A percentile compares a stretch with the other conserved stretches of the same genome.
Conservation (phyloP, 2,329 filamentous ascomycete genomes). For the Periglandula ipomoeae region DNA sequence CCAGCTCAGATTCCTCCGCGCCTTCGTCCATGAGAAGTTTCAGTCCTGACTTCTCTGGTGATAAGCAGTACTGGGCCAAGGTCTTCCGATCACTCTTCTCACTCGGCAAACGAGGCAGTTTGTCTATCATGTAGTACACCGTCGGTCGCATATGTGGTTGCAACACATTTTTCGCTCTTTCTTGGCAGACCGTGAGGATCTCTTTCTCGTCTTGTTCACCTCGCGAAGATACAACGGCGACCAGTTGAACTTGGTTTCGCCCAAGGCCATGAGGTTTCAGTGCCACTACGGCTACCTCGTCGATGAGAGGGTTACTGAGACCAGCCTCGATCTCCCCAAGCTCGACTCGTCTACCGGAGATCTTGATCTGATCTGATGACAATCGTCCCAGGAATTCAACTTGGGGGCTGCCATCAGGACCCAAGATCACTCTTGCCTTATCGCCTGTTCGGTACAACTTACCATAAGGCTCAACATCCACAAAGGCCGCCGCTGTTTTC, state of each 20-base stretch:
- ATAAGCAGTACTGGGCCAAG: not conserved
- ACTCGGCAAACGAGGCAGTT: slow-evolving; percentile 48
- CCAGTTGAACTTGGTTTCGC: not conserved
- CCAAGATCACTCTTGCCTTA: slow-evolving; percentile 35
- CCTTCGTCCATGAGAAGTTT: not conserved
- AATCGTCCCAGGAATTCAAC: slow-evolving; percentile 51
- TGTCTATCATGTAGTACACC: slow-evolving; percentile 38
- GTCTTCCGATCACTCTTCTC: slow-evolving; percentile 51
- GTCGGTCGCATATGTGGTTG: slow-evolving; percentile 53
- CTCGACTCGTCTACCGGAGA: slow-evolving; percentile 66
- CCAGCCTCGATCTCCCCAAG: slow-evolving; percentile 54
- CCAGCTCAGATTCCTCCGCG: not conserved
- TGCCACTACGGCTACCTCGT: not conserved
- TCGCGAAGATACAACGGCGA: not conserved
- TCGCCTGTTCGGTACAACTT: slow-evolving; percentile 61
- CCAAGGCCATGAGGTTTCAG: not conserved
- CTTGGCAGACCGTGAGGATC: not conserved
- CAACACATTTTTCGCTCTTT: slow-evolving; percentile 27
- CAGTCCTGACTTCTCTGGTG: not conserved
- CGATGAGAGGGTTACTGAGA: slow-evolving; percentile 16
- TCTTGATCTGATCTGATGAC: slow-evolving; percentile 62
- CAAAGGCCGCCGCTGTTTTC: slow-evolving; percentile 52
- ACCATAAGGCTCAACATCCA: slow-evolving; percentile 54
- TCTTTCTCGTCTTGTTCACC: not conserved
- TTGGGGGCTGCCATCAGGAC: slow-evolving; percentile 50